A percentile compares a stretch with the other conserved stretches of the same genome.
Conservation (phyloP, 805 yeast genomes). For the Pichia rugopelliculosa region DNA sequence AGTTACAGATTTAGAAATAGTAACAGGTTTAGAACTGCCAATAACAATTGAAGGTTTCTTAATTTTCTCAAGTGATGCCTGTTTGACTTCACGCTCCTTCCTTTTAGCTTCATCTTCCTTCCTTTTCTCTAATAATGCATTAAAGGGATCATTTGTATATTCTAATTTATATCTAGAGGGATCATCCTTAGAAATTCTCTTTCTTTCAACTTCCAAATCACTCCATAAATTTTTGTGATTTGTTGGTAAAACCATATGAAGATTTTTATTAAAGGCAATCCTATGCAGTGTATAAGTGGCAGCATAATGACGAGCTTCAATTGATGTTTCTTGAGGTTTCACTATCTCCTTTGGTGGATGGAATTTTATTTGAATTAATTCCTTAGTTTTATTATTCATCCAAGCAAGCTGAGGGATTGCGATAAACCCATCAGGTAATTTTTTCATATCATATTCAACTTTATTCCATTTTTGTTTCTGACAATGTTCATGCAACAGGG, state of each 20-base stretch:
- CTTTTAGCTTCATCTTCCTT: constrained; percentile 35
- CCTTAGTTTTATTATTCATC: constrained; percentile 77
- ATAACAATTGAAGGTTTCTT: constrained; percentile 41
- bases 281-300: constrained; percentile 85
- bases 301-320: constrained; percentile 84
- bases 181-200: constrained; percentile 37
- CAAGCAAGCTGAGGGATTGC: constrained; percentile 61
- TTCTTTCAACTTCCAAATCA: constrained; percentile 56
- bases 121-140: constrained; percentile 50
- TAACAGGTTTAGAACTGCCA: constrained; percentile 7
- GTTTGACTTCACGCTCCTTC: constrained; percentile 40
- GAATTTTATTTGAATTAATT: constrained; percentile 50
- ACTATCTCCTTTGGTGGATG: constrained; percentile 44
- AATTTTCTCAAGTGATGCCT: constrained; percentile 44
- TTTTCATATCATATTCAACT: constrained; percentile 67
- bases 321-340: constrained; percentile 66
- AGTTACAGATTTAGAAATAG: no score
- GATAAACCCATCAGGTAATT: constrained; percentile 42
- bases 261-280: constrained; percentile 69
- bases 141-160: constrained; percentile 74
- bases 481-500: constrained; percentile 77
- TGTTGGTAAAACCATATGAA: constrained; percentile 82
- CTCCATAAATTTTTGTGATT: constrained; percentile 77
- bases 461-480: constrained; percentile 87
- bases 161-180: constrained; percentile 40